Conservation (phyloP, 768 basidiomycete species). For the Cyclocybe cylindracea region DNA sequence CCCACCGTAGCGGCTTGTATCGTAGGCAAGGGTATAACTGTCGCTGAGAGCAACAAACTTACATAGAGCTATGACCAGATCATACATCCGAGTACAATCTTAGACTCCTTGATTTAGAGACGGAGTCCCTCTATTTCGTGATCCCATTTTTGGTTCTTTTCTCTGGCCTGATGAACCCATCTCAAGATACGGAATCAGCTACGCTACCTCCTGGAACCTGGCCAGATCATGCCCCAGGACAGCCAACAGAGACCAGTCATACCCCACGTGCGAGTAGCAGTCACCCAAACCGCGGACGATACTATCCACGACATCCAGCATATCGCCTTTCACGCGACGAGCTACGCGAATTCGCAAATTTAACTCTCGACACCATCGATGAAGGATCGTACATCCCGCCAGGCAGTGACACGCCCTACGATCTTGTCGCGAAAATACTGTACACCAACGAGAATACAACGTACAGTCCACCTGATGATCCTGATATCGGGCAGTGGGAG, state of each 20-base stretch:
- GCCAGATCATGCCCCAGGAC: neutral
- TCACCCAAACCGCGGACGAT: conserved; percentile 15
- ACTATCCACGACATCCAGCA: conserved; percentile 13
- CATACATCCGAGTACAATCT: too few relatives aligned
- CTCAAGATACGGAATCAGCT: too few relatives aligned
- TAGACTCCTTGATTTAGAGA: too few relatives aligned
- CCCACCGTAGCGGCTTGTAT: too few relatives aligned
- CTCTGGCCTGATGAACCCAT: too few relatives aligned
- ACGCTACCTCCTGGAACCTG: neutral
- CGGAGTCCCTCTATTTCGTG: too few relatives aligned
- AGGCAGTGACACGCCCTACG: conserved; percentile 8
- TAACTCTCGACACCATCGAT: conserved; percentile 20
- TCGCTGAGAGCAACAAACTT: too few relatives aligned
- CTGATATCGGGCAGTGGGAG: conserved; percentile 10
- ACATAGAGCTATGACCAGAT: too few relatives aligned
- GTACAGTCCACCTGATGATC: conserved; percentile 20
- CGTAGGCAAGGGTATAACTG: too few relatives aligned
- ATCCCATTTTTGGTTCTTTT: too few relatives aligned
- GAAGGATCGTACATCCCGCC: conserved; percentile 21
- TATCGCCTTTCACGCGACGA: conserved; percentile 24
- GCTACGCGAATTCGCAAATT: conserved; percentile 18
- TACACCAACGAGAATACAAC: conserved; percentile 18
- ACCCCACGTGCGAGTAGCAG: neutral
- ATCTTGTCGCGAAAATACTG: conserved; percentile 14
- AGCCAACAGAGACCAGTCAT: neutral